Percentiles rank a stretch among this genome's conserved stretches.
Evolutionary conservation across 2,329 filamentous ascomycete species (phyloP).

Genomic region (Fusarium penzigii): DNA sequence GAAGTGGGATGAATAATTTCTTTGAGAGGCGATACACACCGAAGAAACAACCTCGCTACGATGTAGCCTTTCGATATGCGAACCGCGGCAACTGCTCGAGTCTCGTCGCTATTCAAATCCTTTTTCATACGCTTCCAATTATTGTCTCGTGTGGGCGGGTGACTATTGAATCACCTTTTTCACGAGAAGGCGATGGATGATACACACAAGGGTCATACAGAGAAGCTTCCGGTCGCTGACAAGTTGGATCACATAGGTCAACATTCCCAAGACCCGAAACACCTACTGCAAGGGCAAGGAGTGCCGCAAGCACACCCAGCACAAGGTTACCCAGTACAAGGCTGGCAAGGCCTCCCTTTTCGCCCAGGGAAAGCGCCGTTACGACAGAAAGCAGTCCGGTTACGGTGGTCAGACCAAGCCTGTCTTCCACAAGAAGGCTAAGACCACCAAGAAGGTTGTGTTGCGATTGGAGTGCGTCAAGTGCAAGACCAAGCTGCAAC

Average conservation of each 20-base stretch:
- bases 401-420: conserved; percentile 99
- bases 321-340: conserved; percentile 97
- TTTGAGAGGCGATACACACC: conserved; percentile 17
- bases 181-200: conserved; percentile 10
- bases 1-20: conserved; percentile 25
- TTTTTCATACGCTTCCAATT: conserved; percentile 8
- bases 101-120: not conserved
- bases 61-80: not conserved
- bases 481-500: conserved; percentile 98
- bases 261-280: conserved; percentile 97
- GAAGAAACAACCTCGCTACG: conserved; percentile 20
- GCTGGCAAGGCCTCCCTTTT: conserved; percentile 94
- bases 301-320: conserved; percentile 88
- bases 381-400: conserved; percentile 98
- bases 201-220: conserved; percentile 4
- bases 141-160: conserved; percentile 21
- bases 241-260: conserved; percentile 64
- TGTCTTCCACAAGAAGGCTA: conserved; percentile 99
- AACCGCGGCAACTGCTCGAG: not conserved
- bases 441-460: conserved; percentile 99
- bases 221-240: conserved; percentile 32
- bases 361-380: conserved; percentile 99
- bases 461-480: conserved; percentile 94
- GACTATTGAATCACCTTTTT: conserved; percentile 5
- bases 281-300: conserved; percentile 98